Percentiles rank a stretch among this genome's conserved stretches.
Conservation (phyloP, 2,329 filamentous ascomycete genomes). For the Pestalotiopsis sp. region DNA sequence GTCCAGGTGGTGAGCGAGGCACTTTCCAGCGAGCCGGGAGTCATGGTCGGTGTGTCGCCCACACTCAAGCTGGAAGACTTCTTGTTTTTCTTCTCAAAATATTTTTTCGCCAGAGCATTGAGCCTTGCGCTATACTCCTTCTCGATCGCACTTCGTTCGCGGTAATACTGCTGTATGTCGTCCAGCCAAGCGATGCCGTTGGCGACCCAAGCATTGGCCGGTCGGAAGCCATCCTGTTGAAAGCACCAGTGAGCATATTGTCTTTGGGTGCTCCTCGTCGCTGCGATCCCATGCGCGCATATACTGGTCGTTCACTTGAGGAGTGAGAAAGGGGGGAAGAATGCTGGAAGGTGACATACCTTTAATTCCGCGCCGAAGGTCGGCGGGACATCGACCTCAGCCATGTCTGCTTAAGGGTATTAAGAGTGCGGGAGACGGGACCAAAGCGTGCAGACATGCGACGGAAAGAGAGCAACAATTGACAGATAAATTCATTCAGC, state of each 20-base stretch:
- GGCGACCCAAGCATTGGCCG: constrained; percentile 87
- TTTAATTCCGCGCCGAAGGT: constrained; percentile 94
- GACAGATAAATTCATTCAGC: constrained; percentile 5
- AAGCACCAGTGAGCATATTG: constrained; percentile 11
- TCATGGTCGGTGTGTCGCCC: constrained; percentile 88
- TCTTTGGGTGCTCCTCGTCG: constrained; percentile 10
- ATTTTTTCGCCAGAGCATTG: constrained; percentile 86
- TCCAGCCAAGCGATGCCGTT: constrained; percentile 93
- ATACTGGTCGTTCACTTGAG: constrained; percentile 18
- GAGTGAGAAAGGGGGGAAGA: not conserved
- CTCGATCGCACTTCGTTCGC: constrained; percentile 89
- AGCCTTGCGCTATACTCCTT: constrained; percentile 95
- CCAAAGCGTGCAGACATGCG: constrained; percentile 21
- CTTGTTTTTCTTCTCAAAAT: constrained; percentile 94
- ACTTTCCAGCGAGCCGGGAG: constrained; percentile 92
- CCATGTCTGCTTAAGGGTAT: constrained; percentile 54
- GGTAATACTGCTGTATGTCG: constrained; percentile 96
- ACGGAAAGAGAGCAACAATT: not conserved
- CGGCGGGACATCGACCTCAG: constrained; percentile 78
- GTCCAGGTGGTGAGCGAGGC: constrained; percentile 97
- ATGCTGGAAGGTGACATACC: constrained; percentile 49
- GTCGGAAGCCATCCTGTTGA: constrained; percentile 88
- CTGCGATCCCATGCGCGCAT: constrained; percentile 4
- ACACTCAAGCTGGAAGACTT: constrained; percentile 88
- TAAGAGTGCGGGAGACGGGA: constrained; percentile 6